Percentiles rank a stretch among this genome's conserved stretches.
These are phyloP conservation scores for Zarea fungicola DNA, from an alignment of 2,329 filamentous ascomycete species.

Conservation along the genomic window DNA sequence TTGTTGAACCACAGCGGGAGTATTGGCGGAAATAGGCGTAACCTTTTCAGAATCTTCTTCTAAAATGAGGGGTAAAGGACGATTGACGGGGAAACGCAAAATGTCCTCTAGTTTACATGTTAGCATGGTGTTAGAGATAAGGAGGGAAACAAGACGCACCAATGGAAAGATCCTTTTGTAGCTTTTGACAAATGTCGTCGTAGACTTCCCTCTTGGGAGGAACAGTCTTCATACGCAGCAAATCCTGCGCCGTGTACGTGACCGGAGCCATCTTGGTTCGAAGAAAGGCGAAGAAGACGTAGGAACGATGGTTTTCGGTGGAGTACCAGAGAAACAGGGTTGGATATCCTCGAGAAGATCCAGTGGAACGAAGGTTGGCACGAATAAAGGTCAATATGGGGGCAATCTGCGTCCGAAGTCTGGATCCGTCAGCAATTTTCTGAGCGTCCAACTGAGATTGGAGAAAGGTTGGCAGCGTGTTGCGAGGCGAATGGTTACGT, in stretches of 20 bases:
- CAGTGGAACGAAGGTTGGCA: slow-evolving; percentile 19
- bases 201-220: slow-evolving; percentile 23
- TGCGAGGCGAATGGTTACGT: slow-evolving; percentile 16
- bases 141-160: slow-evolving; percentile 26
- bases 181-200: slow-evolving; percentile 25
- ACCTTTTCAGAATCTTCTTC: slow-evolving; percentile 22
- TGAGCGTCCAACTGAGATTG: slow-evolving; percentile 22
- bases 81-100: slow-evolving; percentile 24
- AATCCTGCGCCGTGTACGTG: slow-evolving; percentile 39
- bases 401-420: slow-evolving; percentile 24
- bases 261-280: slow-evolving; percentile 36
- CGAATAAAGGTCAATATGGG: slow-evolving; percentile 32
- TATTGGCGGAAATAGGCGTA: neutral
- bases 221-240: slow-evolving; percentile 32
- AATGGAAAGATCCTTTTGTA: slow-evolving; percentile 36
- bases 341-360: slow-evolving; percentile 25
- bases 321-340: slow-evolving; percentile 36
- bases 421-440: slow-evolving; percentile 26
- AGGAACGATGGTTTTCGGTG: slow-evolving; percentile 29
- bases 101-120: slow-evolving; percentile 24
- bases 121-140: slow-evolving; percentile 6
- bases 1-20: slow-evolving; percentile 23
- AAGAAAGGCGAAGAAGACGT: slow-evolving; percentile 37
- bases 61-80: slow-evolving; percentile 25
- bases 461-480: slow-evolving; percentile 22